A percentile compares a stretch with the other conserved stretches of the same genome.
These are phyloP conservation scores for Euclidium syriacum DNA, from an alignment of 345 rosid species.

Conservation along the genomic window DNA sequence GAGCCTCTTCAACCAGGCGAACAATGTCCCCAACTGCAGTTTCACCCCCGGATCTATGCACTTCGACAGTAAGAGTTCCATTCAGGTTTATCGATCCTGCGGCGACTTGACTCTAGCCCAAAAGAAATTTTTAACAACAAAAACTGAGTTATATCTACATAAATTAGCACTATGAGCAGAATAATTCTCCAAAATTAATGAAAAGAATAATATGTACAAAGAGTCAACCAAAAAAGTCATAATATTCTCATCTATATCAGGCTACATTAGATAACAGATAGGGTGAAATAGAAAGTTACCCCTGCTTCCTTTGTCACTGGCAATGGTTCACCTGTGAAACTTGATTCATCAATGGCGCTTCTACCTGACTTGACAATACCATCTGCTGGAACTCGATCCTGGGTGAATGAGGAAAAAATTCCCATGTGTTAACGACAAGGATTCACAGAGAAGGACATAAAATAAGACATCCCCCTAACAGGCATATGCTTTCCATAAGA, in stretches of 20 bases:
- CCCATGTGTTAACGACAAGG: constrained; percentile 1
- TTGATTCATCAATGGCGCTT: constrained; percentile 88
- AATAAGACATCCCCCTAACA: background rate
- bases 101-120: constrained; percentile 77
- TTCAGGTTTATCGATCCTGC: constrained; percentile 95
- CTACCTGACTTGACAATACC: constrained; percentile 92
- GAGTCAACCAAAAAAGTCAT: background rate
- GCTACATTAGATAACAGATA: constrained; percentile 6
- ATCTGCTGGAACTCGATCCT: constrained; percentile 96
- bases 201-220: background rate
- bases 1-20: constrained; percentile 97
- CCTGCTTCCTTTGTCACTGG: constrained; percentile 85
- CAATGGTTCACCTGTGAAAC: constrained; percentile 97
- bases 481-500: background rate
- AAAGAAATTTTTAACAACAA: constrained; percentile 18
- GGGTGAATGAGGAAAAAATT: constrained; percentile 18
- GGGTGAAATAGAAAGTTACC: constrained; percentile 45
- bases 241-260: constrained; percentile 1
- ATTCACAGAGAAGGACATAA: background rate
- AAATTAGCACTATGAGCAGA: background rate
- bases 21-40: constrained; percentile 89
- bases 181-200: background rate
- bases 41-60: constrained; percentile 93
- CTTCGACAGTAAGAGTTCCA: constrained; percentile 90
- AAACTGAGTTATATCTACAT: background rate